Conservation (phyloP, 2,329 filamentous ascomycete species). For the Drechslerella dactyloides region DNA sequence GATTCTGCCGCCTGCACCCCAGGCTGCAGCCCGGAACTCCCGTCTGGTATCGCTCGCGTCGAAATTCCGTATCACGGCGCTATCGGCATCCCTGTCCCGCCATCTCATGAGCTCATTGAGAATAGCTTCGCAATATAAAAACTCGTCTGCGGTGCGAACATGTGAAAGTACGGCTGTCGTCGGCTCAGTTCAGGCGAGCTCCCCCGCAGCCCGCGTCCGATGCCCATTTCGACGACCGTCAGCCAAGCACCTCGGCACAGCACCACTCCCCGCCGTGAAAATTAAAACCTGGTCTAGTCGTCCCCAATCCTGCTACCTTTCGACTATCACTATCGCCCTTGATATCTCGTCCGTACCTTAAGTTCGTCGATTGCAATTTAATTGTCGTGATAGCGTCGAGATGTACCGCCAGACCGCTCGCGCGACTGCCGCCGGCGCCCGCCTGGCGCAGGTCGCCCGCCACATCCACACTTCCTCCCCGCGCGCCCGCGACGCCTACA, state of each 20-base stretch:
- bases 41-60: no score
- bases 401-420: conserved; percentile 48
- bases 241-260: no score
- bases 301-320: not conserved
- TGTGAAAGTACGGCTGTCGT: conserved; percentile 39
- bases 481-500: conserved; percentile 85
- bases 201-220: conserved; percentile 45
- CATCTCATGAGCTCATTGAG: not conserved
- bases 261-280: no score
- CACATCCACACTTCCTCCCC: conserved; percentile 63
- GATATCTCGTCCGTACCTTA: not conserved
- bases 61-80: no score
- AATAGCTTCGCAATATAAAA: no score
- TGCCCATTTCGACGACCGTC: conserved; percentile 3
- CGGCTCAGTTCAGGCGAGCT: conserved; percentile 25
- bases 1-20: no score
- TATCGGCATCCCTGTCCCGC: no score
- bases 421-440: conserved; percentile 55
- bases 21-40: no score
- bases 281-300: not conserved
- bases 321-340: conserved; percentile 5
- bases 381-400: no score
- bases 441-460: conserved; percentile 61
- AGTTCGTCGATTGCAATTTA: no score
- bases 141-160: not conserved